These are phyloP conservation scores for Starmerella roubikii DNA, from an alignment of 805 yeast genomes.

Conservation along the genomic window DNA sequence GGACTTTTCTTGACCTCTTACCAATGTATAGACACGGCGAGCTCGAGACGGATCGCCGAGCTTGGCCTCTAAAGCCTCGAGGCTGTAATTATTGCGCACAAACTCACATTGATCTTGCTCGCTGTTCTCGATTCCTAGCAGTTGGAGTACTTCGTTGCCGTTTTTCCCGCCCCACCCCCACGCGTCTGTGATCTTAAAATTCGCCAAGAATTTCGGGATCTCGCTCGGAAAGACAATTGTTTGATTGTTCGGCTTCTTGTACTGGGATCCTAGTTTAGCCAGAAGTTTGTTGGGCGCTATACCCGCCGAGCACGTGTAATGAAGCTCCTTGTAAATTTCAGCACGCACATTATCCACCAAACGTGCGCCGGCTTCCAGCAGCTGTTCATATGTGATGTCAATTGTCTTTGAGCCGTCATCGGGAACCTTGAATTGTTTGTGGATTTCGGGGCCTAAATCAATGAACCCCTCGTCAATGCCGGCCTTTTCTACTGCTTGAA, in stretches of 20 bases:
- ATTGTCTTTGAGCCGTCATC: slow-evolving; percentile 29
- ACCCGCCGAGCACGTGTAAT: slow-evolving; percentile 86
- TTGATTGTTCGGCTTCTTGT: slow-evolving; percentile 73
- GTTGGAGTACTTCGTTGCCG: slow-evolving; percentile 47
- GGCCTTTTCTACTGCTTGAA: slow-evolving; percentile 75
- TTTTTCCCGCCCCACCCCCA: slow-evolving; percentile 87
- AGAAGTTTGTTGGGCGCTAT: slow-evolving; percentile 59
- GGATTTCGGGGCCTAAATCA: slow-evolving; percentile 62
- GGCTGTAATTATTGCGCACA: slow-evolving; percentile 8
- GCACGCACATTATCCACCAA: slow-evolving; percentile 42
- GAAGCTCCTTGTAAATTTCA: slow-evolving; percentile 39
- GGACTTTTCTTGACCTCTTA: slow-evolving; percentile 47
- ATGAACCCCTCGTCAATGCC: slow-evolving; percentile 89
- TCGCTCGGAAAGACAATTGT: slow-evolving; percentile 48
- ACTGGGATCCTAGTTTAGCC: slow-evolving; percentile 80
- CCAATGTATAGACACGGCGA: slow-evolving; percentile 41
- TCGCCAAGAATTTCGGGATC: slow-evolving; percentile 40
- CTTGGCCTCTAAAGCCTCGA: slow-evolving; percentile 16
- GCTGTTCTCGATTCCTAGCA: slow-evolving; percentile 31
- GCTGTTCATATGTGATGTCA: slow-evolving; percentile 71
- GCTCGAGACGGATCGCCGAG: slow-evolving; percentile 36
- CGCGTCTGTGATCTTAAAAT: slow-evolving; percentile 56
- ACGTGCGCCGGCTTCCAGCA: slow-evolving; percentile 52
- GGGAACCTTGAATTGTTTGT: slow-evolving; percentile 26
- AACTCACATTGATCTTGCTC: slow-evolving; percentile 31